phyloP scores from a whole-genome alignment of 2,329 filamentous ascomycete species.

The Fusarium decemcellulare region DNA sequence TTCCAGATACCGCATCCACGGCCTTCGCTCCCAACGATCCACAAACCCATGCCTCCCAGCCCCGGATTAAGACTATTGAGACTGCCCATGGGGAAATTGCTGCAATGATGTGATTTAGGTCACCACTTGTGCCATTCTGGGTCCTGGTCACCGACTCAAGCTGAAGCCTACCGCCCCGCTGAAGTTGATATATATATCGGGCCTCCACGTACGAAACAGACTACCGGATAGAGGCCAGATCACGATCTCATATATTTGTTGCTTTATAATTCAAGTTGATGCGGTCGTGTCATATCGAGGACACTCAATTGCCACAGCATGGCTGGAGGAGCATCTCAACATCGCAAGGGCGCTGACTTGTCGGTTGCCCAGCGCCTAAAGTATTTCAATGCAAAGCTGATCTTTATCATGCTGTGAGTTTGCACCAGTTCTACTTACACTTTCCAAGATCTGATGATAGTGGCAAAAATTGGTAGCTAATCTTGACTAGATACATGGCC shows the following conservation, averaged over 20 bases:
- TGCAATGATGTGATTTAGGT: conserved; percentile 1
- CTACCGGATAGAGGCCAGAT: background rate
- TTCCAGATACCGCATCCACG: background rate
- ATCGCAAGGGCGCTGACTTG: background rate
- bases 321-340: background rate
- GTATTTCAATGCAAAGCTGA: conserved; percentile 22
- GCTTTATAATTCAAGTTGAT: background rate
- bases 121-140: background rate
- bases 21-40: conserved; percentile 3
- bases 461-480: background rate
- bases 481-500: conserved; percentile 40
- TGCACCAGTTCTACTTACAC: background rate
- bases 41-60: background rate
- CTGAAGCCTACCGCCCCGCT: background rate
- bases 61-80: background rate
- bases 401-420: conserved; percentile 34
- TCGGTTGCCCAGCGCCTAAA: background rate
- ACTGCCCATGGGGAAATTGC: conserved; percentile 5
- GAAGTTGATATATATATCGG: background rate
- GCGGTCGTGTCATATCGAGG: background rate
- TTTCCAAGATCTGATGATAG: fast-evolving
- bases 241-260: background rate
- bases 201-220: background rate
- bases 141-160: background rate
- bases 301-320: background rate